These are phyloP conservation scores for Verticillium nonalfalfae DNA, from an alignment of 2,329 filamentous ascomycete genomes.

Conservation along the genomic window DNA sequence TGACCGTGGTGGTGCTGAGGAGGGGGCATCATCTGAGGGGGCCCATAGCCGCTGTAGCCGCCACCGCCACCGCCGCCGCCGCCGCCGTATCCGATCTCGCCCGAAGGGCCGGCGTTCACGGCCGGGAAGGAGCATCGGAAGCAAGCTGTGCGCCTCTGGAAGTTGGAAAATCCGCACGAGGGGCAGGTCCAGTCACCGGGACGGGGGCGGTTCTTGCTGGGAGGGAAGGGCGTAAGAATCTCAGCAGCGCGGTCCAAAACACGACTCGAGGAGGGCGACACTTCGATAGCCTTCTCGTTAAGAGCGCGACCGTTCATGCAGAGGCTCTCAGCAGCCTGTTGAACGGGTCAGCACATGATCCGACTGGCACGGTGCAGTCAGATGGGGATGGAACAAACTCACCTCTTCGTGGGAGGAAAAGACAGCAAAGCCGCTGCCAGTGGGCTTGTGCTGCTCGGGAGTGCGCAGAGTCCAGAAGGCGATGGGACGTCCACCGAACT, in stretches of 20 bases:
- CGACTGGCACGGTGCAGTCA: neutral
- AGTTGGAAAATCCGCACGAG: conserved; percentile 98
- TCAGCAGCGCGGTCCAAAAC: conserved; percentile 93
- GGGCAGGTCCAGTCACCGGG: conserved; percentile 99
- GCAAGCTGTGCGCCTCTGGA: conserved; percentile 95
- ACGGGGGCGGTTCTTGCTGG: conserved; percentile 95
- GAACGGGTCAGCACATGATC: neutral
- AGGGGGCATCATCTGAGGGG: conserved; percentile 74
- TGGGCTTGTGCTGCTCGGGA: conserved; percentile 99
- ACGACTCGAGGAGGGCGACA: conserved; percentile 93
- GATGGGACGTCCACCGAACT: conserved; percentile 95
- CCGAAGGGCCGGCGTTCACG: conserved; percentile 68
- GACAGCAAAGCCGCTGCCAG: conserved; percentile 93
- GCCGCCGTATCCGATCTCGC: conserved; percentile 50
- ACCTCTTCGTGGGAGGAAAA: conserved; percentile 99
- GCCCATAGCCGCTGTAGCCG: conserved; percentile 48
- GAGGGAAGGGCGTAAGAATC: conserved; percentile 94
- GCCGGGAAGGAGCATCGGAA: conserved; percentile 99
- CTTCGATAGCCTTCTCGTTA: conserved; percentile 98
- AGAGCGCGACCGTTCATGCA: conserved; percentile 99
- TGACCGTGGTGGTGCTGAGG: conserved; percentile 59
- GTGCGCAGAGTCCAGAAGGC: conserved; percentile 98
- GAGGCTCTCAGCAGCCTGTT: conserved; percentile 89
- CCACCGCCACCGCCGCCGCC: conserved; percentile 51
- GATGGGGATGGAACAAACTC: conserved; percentile 27